Evolutionary conservation across 1,139 yeast genomes (phyloP).

Genomic region (Meyerozyma athensensis): DNA sequence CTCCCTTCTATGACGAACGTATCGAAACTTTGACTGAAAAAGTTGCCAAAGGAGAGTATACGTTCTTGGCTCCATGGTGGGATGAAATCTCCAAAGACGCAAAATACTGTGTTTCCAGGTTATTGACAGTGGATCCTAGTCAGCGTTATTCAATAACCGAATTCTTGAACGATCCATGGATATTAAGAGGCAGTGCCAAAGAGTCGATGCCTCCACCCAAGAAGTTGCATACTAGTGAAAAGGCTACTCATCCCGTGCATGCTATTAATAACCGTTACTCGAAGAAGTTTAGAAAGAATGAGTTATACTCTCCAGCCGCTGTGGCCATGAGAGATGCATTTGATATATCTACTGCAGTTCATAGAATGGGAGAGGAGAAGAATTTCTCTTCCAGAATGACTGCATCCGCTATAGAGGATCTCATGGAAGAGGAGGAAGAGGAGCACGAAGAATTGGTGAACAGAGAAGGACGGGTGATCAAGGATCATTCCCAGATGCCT

Average conservation of each 20-base stretch:
- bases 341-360: constrained; percentile 91
- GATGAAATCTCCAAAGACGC: constrained; percentile 54
- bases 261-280: constrained; percentile 1
- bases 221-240: constrained; percentile 2
- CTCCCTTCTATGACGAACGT: constrained; percentile 58
- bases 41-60: constrained; percentile 55
- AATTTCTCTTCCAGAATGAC: constrained; percentile 37
- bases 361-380: constrained; percentile 86
- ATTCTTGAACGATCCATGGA: constrained; percentile 84
- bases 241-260: constrained; percentile 2
- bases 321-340: constrained; percentile 92
- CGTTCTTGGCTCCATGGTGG: constrained; percentile 61
- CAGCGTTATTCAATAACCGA: constrained; percentile 75
- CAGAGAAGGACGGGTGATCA: background rate
- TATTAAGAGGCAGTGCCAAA: constrained; percentile 23
- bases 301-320: constrained; percentile 77
- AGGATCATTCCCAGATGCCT: constrained; percentile 6
- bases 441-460: constrained; percentile 13
- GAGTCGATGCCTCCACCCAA: constrained; percentile 4
- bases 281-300: constrained; percentile 6
- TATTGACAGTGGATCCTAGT: constrained; percentile 79
- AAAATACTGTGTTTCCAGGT: constrained; percentile 62
- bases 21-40: constrained; percentile 53
- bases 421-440: constrained; percentile 38
- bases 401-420: constrained; percentile 20